Percentiles rank a stretch among this genome's conserved stretches.
phyloP scores from a whole-genome alignment of 352 stramenopile species.

The Phytopythium chamaehyphon region DNA sequence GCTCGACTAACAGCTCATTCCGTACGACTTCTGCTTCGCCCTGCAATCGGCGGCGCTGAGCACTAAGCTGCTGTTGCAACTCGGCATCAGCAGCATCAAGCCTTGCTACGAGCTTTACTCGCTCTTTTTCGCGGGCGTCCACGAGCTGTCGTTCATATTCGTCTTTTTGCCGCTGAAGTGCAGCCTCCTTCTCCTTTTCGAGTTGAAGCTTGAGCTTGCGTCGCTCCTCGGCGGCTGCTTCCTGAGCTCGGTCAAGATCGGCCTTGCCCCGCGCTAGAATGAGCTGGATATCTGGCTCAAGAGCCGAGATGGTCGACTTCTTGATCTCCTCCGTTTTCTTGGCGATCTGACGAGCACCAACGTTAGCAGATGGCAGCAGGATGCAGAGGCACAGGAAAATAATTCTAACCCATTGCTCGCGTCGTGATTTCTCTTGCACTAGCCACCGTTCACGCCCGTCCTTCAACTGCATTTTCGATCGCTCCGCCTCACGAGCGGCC shows the following conservation, averaged over 20 bases:
- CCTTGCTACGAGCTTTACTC: slow-evolving; percentile 59
- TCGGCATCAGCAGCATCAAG: slow-evolving; percentile 71
- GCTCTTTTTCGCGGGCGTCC: slow-evolving; percentile 73
- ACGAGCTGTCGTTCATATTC: slow-evolving; percentile 70
- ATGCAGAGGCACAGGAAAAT: background rate
- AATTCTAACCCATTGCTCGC: slow-evolving; percentile 54
- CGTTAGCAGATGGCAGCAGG: background rate
- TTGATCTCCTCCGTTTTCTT: slow-evolving; percentile 88
- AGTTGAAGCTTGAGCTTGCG: slow-evolving; percentile 46
- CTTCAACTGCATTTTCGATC: slow-evolving; percentile 72
- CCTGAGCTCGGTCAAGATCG: slow-evolving; percentile 56
- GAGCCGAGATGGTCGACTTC: slow-evolving; percentile 70
- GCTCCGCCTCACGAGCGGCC: slow-evolving; percentile 41
- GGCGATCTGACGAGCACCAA: slow-evolving; percentile 23
- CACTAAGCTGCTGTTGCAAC: slow-evolving; percentile 75
- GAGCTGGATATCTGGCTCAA: slow-evolving; percentile 78
- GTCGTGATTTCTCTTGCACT: slow-evolving; percentile 59
- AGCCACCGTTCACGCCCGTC: slow-evolving; percentile 73
- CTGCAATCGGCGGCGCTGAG: slow-evolving; percentile 60
- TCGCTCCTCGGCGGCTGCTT: slow-evolving; percentile 52
- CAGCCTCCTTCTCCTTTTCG: slow-evolving; percentile 52
- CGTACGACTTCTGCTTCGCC: slow-evolving; percentile 62
- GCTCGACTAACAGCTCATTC: slow-evolving; percentile 49
- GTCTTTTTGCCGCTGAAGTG: slow-evolving; percentile 53
- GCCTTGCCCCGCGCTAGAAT: slow-evolving; percentile 76